Conservation (phyloP, 495 filamentous ascomycete species). For the Talaromyces adpressus region DNA sequence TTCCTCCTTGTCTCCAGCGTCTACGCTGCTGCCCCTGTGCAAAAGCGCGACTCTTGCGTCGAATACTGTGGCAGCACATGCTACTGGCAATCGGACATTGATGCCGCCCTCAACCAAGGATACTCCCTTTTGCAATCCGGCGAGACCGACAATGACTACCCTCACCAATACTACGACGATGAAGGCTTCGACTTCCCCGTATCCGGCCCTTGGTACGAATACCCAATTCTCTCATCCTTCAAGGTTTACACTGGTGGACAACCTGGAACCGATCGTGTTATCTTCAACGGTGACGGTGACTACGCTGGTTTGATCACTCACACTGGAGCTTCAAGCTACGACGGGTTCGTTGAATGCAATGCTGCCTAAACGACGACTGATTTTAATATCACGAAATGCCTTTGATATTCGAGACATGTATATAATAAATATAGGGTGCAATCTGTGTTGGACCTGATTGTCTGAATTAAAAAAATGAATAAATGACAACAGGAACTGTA, state of each 20-base stretch:
- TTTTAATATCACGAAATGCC: background rate
- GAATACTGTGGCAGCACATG: slow-evolving; percentile 45
- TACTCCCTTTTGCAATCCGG: slow-evolving; percentile 42
- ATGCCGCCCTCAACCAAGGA: slow-evolving; percentile 41
- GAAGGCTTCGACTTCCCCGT: slow-evolving; percentile 65
- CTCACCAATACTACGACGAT: slow-evolving; percentile 67
- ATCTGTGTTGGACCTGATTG: background rate
- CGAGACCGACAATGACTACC: slow-evolving; percentile 49
- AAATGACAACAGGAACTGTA: no score
- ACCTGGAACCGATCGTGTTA: slow-evolving; percentile 65
- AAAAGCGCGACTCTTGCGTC: slow-evolving; percentile 40
- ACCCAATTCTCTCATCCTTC: slow-evolving; percentile 53
- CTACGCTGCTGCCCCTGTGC: slow-evolving; percentile 32
- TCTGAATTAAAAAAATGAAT: background rate
- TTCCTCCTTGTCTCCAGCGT: slow-evolving; percentile 25
- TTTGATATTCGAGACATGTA: background rate
- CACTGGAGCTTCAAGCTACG: slow-evolving; percentile 53
- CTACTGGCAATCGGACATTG: slow-evolving; percentile 41
- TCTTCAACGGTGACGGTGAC: slow-evolving; percentile 49
- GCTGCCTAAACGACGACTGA: background rate
- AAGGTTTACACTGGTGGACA: slow-evolving; percentile 53
- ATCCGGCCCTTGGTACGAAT: slow-evolving; percentile 62
- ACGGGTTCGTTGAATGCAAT: slow-evolving; percentile 56
- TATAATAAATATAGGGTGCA: background rate
- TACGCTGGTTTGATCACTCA: slow-evolving; percentile 60